These are phyloP conservation scores for Zychaea mexicana DNA, from an alignment of 371 early-diverging fungal genomes.

Conservation along the genomic window DNA sequence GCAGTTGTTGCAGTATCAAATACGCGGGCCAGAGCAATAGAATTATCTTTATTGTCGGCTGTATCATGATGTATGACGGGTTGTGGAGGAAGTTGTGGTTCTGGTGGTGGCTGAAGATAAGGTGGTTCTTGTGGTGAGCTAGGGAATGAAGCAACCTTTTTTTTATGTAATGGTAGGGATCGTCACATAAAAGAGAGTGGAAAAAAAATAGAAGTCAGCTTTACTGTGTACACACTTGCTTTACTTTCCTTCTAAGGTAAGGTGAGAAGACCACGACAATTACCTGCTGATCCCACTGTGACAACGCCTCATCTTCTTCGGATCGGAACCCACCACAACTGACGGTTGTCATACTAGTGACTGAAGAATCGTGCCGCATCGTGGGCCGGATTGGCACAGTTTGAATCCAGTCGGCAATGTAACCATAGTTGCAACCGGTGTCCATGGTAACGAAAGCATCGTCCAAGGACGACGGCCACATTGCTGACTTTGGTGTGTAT, in stretches of 20 bases:
- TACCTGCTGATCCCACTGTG: conserved; percentile 1
- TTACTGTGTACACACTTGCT: background rate
- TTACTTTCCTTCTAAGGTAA: background rate
- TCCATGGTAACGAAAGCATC: background rate
- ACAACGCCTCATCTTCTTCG: background rate
- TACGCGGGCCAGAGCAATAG: background rate
- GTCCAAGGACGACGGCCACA: background rate
- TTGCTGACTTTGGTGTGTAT: background rate
- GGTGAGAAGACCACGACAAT: no score
- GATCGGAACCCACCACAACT: background rate
- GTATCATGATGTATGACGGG: background rate
- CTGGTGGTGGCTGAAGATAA: no score
- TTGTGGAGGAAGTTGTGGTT: background rate
- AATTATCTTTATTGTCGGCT: conserved; percentile 6
- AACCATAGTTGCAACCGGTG: background rate
- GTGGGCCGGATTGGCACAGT: background rate
- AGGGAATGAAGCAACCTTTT: background rate
- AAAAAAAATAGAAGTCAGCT: background rate
- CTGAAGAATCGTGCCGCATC: background rate
- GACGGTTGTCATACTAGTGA: background rate
- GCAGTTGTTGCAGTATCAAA: background rate
- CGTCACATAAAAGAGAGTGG: background rate
- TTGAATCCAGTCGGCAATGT: background rate
- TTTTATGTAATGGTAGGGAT: background rate
- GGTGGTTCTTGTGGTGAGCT: background rate